phyloP scores from a whole-genome alignment of 2,329 filamentous ascomycete genomes.

The Knufia petricola region DNA sequence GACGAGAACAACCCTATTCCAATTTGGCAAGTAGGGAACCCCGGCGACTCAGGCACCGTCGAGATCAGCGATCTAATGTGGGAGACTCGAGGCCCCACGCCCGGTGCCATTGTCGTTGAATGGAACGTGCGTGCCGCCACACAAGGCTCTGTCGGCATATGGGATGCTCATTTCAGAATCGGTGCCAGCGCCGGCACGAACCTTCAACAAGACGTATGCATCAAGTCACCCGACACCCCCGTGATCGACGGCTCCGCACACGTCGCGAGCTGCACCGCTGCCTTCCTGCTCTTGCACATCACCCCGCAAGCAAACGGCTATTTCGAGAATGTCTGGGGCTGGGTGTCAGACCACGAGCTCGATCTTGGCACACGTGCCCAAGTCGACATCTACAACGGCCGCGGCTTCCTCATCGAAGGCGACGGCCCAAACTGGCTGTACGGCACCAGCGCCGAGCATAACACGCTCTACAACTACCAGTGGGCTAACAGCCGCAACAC shows the following conservation, averaged over 20 bases:
- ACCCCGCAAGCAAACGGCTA: conserved; percentile 43
- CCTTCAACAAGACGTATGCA: conserved; percentile 26
- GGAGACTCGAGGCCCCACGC: conserved; percentile 27
- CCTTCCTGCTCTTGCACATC: conserved; percentile 51
- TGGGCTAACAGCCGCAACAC: conserved; percentile 51
- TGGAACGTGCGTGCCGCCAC: conserved; percentile 33
- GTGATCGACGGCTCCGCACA: conserved; percentile 23
- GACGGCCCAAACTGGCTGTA: conserved; percentile 47
- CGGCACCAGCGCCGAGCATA: conserved; percentile 58
- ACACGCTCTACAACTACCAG: conserved; percentile 62
- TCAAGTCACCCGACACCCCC: conserved; percentile 25
- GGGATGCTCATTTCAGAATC: conserved; percentile 32
- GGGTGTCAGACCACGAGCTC: conserved; percentile 28
- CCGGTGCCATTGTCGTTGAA: conserved; percentile 30
- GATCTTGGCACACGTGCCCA: conserved; percentile 36
- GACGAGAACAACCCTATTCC: conserved; percentile 22
- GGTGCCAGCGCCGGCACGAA: conserved; percentile 31
- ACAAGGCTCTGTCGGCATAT: conserved; percentile 30
- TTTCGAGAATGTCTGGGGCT: conserved; percentile 29
- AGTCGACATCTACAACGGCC: conserved; percentile 53
- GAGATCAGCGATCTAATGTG: conserved; percentile 32
- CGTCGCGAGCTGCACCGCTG: conserved; percentile 25
- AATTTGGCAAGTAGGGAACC: conserved; percentile 25
- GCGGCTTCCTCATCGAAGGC: conserved; percentile 34
- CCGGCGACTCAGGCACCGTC: conserved; percentile 27